Base-by-base conservation (phyloP, 139 green algal genomes). In the Bryopsis sp. region DNA sequence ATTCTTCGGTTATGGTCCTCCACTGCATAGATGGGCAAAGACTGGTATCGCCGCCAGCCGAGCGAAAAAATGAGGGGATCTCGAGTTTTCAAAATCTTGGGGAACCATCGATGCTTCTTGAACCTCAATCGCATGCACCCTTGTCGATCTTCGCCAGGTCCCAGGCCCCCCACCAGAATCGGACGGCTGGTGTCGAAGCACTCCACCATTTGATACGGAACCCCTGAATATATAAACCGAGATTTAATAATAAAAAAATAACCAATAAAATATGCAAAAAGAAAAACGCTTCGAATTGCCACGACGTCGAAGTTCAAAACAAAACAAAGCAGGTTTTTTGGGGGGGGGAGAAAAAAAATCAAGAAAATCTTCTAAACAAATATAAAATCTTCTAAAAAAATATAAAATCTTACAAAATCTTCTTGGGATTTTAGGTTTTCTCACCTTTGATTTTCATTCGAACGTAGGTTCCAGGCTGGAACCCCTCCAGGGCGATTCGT, bases 41-140 rank as follows among this genome's bases (percentile, higher is more conserved):
- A 80, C 82, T 99, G 94, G 72, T 95, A 98, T 26, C 94, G 84
- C 0, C 93, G 80, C 94, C 94, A 99, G 24, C 94, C 94, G 2
- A 84, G 75, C 2, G 79, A 91, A 50, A 98, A 88, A 39, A 97
- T 83, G 28, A 99, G 77, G 0, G 94, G 94, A 80, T 99, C 94
- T 2, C 85, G 70, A 35, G 87, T 92, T 78, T 99, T 99, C 15
- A 99, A 79, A 39, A 82, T 80, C 74, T 91, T 91, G 26, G 88
- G 77, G 54, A 81, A 85, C 82, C 82, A 88, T 65, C 58, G 58
- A 77, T 92, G 86, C 1, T 85, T 68, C 76, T 95, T 95, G 36
- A 95, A 76, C 37, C 87, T 74, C 70, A 96, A 50, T 77, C 92
- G 84, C 85, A 96, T 88, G 68, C 87, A 89, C 34, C 91, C 88